Percentiles rank a stretch among this genome's conserved stretches.
Evolutionary conservation across 108 stramenopile genomes (phyloP).

Genomic region (Cyclotella distinguenda): DNA sequence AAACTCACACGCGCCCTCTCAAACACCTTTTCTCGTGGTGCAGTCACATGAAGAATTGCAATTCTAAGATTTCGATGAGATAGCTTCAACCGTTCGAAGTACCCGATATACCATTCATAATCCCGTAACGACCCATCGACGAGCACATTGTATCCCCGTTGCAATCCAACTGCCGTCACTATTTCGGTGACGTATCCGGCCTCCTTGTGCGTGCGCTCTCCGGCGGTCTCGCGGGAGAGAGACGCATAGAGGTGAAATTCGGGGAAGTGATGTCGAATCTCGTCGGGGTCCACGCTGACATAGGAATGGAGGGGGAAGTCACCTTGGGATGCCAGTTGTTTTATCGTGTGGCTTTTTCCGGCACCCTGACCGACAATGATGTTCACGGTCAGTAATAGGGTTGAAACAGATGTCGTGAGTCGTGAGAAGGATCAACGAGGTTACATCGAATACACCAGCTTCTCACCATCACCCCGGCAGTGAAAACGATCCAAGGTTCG

Average conservation of each 20-base stretch:
- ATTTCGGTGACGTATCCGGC: constrained; percentile 80
- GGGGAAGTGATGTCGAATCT: constrained; percentile 70
- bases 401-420: not conserved
- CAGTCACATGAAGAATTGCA: constrained; percentile 74
- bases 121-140: constrained; percentile 86
- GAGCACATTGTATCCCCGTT: constrained; percentile 65
- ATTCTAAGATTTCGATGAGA: constrained; percentile 46
- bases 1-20: constrained; percentile 67
- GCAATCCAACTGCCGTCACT: constrained; percentile 58
- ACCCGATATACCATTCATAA: constrained; percentile 69
- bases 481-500: constrained; percentile 88
- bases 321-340: constrained; percentile 54
- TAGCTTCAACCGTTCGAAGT: constrained; percentile 58
- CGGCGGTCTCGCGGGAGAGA: constrained; percentile 61
- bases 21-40: constrained; percentile 63
- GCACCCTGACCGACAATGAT: constrained; percentile 42
- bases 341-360: constrained; percentile 82
- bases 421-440: not conserved
- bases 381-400: not conserved
- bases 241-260: constrained; percentile 76
- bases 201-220: constrained; percentile 80
- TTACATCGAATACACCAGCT: not conserved
- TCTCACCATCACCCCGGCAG: constrained; percentile 88
- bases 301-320: constrained; percentile 81
- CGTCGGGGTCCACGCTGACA: constrained; percentile 87